These are phyloP conservation scores for Debaryomyces subglobosus DNA, from an alignment of 1,139 yeast species.

Conservation along the genomic window DNA sequence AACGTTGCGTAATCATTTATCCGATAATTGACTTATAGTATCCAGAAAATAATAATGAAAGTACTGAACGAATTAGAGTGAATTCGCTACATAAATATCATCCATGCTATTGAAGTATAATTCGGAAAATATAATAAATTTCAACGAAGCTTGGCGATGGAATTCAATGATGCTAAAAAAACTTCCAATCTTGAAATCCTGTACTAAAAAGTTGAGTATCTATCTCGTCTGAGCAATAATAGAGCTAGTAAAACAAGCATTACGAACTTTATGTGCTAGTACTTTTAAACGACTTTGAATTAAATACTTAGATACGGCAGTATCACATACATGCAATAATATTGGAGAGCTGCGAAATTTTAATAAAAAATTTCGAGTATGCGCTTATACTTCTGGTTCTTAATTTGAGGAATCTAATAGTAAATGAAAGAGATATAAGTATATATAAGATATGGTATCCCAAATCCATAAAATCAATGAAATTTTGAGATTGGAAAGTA, in stretches of 20 bases:
- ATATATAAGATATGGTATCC: not conserved
- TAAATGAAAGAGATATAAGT: not conserved
- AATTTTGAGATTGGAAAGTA: not conserved
- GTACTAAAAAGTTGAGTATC: not conserved
- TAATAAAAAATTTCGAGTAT: not conserved
- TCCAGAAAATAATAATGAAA: not conserved
- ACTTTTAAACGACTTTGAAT: not conserved
- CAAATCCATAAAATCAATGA: not conserved
- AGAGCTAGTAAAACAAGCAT: not conserved
- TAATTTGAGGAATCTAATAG: not conserved
- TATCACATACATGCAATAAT: not conserved
- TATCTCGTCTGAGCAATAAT: not conserved
- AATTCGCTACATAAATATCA: no score
- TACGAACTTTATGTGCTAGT: not conserved
- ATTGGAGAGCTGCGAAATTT: not conserved
- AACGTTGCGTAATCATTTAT: not conserved
- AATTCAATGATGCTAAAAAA: not conserved
- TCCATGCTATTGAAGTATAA: not conserved
- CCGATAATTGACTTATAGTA: not conserved
- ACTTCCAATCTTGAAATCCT: not conserved
- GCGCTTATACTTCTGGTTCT: slow-evolving; percentile 2
- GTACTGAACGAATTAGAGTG: no score
- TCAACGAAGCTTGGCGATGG: not conserved
- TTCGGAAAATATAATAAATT: not conserved
- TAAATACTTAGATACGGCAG: not conserved